Evolutionary conservation across 805 yeast genomes (phyloP).

Genomic region (Tetrapisispora iriomotensis): DNA sequence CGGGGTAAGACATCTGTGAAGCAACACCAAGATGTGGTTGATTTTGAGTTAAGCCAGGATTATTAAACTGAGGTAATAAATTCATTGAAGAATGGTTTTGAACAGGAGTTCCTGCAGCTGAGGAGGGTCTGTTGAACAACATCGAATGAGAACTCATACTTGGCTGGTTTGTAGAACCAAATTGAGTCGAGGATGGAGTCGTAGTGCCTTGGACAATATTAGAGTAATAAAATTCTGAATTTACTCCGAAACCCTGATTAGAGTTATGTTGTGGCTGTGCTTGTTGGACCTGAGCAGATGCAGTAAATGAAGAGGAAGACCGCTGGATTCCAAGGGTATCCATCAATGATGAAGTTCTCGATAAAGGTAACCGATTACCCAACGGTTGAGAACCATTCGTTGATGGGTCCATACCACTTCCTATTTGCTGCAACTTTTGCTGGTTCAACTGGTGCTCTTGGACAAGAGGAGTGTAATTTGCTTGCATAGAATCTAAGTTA

Average conservation of each 20-base stretch:
- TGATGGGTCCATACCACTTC: too few relatives aligned
- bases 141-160: neutral
- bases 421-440: too few relatives aligned
- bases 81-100: neutral
- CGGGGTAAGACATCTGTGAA: neutral
- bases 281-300: neutral
- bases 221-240: neutral
- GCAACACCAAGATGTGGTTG: neutral
- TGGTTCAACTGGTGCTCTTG: too few relatives aligned
- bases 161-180: neutral
- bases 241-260: neutral
- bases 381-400: too few relatives aligned
- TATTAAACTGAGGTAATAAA: neutral
- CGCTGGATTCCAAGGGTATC: constrained; percentile 22
- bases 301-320: constrained; percentile 15
- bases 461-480: too few relatives aligned
- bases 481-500: constrained; percentile 14
- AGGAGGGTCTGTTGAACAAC: neutral
- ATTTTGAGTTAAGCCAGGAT: neutral
- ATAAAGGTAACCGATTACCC: constrained; percentile 5
- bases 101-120: constrained; percentile 1
- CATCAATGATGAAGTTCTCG: constrained; percentile 18
- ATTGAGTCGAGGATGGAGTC: neutral
- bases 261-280: constrained; percentile 1
- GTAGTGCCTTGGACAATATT: too few relatives aligned